Conservation (phyloP, 2,329 filamentous ascomycete species). For the Ophiocordyceps robertsii region DNA sequence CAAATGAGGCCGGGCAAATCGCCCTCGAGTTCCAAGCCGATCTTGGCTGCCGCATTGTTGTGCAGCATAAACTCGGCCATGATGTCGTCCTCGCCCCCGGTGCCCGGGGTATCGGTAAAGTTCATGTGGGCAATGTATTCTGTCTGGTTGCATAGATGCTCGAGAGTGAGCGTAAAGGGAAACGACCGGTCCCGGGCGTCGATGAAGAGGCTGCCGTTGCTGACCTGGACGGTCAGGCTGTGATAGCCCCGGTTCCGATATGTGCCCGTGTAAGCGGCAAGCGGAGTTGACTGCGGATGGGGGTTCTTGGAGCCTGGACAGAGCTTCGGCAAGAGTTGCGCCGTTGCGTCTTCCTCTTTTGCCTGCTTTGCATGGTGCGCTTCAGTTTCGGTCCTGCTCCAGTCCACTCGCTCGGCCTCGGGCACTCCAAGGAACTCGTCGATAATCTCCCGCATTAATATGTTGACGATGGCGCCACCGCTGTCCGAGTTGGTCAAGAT, state of each 20-base stretch:
- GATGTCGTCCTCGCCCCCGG: too few relatives aligned
- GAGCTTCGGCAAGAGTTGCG: background rate
- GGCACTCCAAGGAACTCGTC: conserved; percentile 3
- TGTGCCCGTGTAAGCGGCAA: conserved; percentile 8
- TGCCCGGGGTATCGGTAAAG: too few relatives aligned
- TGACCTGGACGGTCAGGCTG: conserved; percentile 8
- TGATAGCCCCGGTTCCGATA: conserved; percentile 14
- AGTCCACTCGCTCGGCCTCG: background rate
- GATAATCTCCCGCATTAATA: conserved; percentile 9
- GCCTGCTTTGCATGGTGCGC: background rate
- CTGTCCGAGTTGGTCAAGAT: conserved; percentile 12
- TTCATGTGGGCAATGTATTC: conserved; percentile 1
- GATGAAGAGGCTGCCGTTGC: conserved; percentile 7
- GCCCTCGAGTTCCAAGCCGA: too few relatives aligned
- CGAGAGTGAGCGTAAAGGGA: conserved; percentile 11
- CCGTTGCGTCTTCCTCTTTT: background rate
- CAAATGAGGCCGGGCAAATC: too few relatives aligned
- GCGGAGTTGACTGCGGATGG: conserved; percentile 1
- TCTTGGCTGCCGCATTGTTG: too few relatives aligned
- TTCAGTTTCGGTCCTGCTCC: background rate
- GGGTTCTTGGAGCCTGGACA: conserved; percentile 1
- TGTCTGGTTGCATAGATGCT: conserved; percentile 7
- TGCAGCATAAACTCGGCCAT: too few relatives aligned
- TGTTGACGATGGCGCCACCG: conserved; percentile 4
- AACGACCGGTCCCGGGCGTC: conserved; percentile 14